Evolutionary conservation across 2,329 filamentous ascomycete genomes (phyloP).

Genomic region (Allantophomopsis lycopodina): DNA sequence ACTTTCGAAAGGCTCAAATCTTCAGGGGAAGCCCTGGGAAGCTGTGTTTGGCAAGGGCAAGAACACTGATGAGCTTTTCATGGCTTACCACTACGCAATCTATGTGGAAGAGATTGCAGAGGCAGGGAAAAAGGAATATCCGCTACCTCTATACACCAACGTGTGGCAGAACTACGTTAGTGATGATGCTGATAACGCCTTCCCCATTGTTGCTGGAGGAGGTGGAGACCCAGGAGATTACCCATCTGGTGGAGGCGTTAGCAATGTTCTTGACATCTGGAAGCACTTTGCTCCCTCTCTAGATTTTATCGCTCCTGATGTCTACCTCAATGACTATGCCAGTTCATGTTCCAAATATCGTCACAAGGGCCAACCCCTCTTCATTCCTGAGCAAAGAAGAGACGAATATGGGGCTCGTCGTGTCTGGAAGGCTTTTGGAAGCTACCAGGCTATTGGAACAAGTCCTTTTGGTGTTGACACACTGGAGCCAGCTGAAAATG

Average conservation of each 20-base stretch:
- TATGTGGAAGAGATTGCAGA: conserved; percentile 26
- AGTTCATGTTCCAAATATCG: conserved; percentile 25
- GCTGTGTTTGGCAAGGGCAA: conserved; percentile 23
- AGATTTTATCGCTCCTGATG: conserved; percentile 31
- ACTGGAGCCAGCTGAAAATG: conserved; percentile 16
- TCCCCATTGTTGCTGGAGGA: conserved; percentile 25
- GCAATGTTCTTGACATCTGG: conserved; percentile 30
- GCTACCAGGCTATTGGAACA: conserved; percentile 19
- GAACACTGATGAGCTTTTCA: conserved; percentile 29
- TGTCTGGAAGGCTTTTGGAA: conserved; percentile 23
- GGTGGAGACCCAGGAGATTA: conserved; percentile 28
- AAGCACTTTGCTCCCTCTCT: conserved; percentile 25
- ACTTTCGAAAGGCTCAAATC: neutral
- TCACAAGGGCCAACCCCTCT: conserved; percentile 25
- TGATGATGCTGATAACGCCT: conserved; percentile 16
- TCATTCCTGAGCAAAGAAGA: conserved; percentile 31
- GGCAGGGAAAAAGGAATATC: conserved; percentile 25
- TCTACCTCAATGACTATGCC: conserved; percentile 31
- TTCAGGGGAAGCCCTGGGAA: conserved; percentile 17
- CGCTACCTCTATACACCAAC: conserved; percentile 29
- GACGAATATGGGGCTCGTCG: conserved; percentile 27
- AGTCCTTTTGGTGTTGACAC: conserved; percentile 28
- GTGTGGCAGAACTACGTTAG: conserved; percentile 29
- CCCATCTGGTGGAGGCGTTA: conserved; percentile 29
- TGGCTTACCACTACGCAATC: conserved; percentile 28